phyloP scores from a whole-genome alignment of 2,329 filamentous ascomycete genomes.

The Fusarium humuli region DNA sequence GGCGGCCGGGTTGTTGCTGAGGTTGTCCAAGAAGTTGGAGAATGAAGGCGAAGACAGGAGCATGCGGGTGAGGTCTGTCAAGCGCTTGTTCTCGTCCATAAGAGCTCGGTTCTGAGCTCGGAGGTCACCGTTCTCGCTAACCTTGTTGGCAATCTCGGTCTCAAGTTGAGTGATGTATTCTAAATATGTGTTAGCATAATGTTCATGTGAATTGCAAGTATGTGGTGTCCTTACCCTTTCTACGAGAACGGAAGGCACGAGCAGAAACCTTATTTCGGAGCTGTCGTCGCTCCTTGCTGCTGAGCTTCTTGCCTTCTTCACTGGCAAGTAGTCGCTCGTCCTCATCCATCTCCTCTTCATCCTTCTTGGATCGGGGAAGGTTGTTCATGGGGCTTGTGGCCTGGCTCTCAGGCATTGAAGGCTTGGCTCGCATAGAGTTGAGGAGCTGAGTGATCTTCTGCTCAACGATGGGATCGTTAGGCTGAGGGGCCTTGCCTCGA shows the following conservation, averaged over 20 bases:
- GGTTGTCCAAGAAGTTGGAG: slow-evolving; percentile 79
- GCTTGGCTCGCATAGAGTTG: slow-evolving; percentile 88
- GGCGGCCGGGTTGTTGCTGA: slow-evolving; percentile 69
- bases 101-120: slow-evolving; percentile 84
- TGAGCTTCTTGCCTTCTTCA: slow-evolving; percentile 99
- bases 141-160: slow-evolving; percentile 84
- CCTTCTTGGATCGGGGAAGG: slow-evolving; percentile 83
- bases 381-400: slow-evolving; percentile 68
- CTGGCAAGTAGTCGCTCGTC: slow-evolving; percentile 94
- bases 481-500: slow-evolving; percentile 63
- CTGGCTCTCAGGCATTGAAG: slow-evolving; percentile 61
- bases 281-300: slow-evolving; percentile 95
- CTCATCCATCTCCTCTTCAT: slow-evolving; percentile 98
- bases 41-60: slow-evolving; percentile 85
- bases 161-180: slow-evolving; percentile 98
- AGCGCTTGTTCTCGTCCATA: slow-evolving; percentile 84
- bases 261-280: slow-evolving; percentile 99
- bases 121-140: slow-evolving; percentile 84
- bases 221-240: slow-evolving; percentile 81
- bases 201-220: not conserved
- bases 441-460: slow-evolving; percentile 94
- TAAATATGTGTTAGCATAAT: slow-evolving; percentile 54
- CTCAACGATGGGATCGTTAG: slow-evolving; percentile 79
- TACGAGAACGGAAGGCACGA: slow-evolving; percentile 94
- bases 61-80: slow-evolving; percentile 83